A percentile compares a stretch with the other conserved stretches of the same genome.
Conservation (phyloP, 2,329 filamentous ascomycete genomes). For the Drechslera avenae region DNA sequence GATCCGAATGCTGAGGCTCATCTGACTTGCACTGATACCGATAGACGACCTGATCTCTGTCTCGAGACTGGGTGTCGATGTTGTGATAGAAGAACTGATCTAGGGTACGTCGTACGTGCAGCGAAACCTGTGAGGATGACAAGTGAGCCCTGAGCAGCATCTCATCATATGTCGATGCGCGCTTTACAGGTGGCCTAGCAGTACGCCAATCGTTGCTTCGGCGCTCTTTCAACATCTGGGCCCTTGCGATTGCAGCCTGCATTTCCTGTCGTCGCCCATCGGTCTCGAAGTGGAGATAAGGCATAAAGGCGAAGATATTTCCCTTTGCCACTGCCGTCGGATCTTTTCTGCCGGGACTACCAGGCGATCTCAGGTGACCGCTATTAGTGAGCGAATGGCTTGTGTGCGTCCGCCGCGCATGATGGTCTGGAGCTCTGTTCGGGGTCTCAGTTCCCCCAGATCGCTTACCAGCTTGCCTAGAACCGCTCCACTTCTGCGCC, state of each 20-base stretch:
- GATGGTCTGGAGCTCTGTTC: conserved; percentile 28
- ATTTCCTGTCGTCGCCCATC: conserved; percentile 61
- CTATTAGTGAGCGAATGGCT: conserved; percentile 35
- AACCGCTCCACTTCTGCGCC: conserved; percentile 36
- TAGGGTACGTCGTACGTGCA: conserved; percentile 66
- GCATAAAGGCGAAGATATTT: conserved; percentile 61
- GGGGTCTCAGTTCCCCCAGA: conserved; percentile 39
- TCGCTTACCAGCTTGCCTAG: conserved; percentile 28
- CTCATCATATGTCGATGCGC: conserved; percentile 49
- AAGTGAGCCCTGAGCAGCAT: conserved; percentile 58
- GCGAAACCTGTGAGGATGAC: conserved; percentile 50
- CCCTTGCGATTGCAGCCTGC: conserved; percentile 58
- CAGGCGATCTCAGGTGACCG: conserved; percentile 39
- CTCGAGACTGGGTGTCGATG: conserved; percentile 64
- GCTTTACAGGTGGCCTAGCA: conserved; percentile 26
- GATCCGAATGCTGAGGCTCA: conserved; percentile 50
- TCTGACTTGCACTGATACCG: conserved; percentile 57
- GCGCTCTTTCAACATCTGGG: conserved; percentile 30
- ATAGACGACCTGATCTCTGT: conserved; percentile 68
- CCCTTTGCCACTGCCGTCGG: conserved; percentile 38
- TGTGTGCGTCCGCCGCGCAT: conserved; percentile 26
- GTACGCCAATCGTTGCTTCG: conserved; percentile 22
- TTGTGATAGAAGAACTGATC: conserved; percentile 71
- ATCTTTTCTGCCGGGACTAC: conserved; percentile 44
- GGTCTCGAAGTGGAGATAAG: conserved; percentile 69